These are phyloP conservation scores for Colletotrichum noveboracense DNA, from an alignment of 2,329 filamentous ascomycete genomes.

Conservation along the genomic window DNA sequence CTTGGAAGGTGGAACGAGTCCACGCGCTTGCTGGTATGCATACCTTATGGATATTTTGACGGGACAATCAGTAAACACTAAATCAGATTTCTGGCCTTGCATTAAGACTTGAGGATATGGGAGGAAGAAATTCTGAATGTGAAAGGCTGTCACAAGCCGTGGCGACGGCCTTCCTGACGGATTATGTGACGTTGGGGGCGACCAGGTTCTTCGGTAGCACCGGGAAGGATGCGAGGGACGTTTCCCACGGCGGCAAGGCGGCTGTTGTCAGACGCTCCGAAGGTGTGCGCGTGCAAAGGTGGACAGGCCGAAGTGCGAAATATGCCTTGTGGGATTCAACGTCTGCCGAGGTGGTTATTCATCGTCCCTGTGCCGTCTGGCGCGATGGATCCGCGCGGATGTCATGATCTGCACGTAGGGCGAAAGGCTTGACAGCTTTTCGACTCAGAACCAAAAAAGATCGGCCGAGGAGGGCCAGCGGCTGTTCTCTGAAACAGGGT, in stretches of 20 bases:
- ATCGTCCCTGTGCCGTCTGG: not conserved
- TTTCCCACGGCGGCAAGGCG: conserved; percentile 3
- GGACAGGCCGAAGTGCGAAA: not conserved
- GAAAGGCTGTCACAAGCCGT: not conserved
- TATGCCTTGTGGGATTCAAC: conserved; percentile 15
- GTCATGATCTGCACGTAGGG: conserved; percentile 3
- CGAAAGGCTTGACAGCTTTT: not conserved
- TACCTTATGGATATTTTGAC: not conserved
- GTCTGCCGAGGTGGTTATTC: not conserved
- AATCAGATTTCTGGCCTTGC: not conserved
- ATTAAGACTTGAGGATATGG: not conserved
- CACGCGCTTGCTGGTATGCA: not conserved
- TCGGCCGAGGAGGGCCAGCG: not conserved
- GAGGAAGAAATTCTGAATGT: not conserved
- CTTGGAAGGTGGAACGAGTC: not conserved
- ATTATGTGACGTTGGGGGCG: not conserved
- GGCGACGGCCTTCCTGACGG: not conserved
- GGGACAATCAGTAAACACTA: not conserved
- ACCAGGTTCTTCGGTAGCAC: not conserved
- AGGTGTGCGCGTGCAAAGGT: not conserved
- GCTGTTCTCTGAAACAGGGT: not conserved
- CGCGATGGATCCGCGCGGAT: conserved; percentile 9
- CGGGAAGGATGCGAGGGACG: not conserved
- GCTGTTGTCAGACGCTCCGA: not conserved
- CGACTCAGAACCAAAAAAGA: not conserved